These are phyloP conservation scores for Ceratocystiopsis brevicomis DNA, from an alignment of 2,329 filamentous ascomycete genomes.

Conservation along the genomic window DNA sequence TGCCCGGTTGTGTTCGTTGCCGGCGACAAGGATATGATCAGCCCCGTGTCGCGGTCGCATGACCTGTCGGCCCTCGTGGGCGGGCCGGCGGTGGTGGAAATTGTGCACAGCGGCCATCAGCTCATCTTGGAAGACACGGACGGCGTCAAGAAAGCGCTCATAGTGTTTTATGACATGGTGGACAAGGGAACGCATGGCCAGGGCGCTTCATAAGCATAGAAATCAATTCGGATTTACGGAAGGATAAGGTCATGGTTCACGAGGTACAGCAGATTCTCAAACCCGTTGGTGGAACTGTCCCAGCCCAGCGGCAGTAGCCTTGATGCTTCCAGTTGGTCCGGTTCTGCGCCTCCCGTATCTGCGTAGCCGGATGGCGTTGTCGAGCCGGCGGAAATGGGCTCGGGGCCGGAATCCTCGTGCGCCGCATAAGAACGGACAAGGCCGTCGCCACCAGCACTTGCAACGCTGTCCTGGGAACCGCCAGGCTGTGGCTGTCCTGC, in stretches of 20 bases:
- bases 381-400: too few species aligned
- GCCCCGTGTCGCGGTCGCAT: slow-evolving; percentile 12
- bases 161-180: background rate
- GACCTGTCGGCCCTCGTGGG: slow-evolving; percentile 13
- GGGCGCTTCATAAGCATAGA: too few species aligned
- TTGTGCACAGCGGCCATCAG: slow-evolving; percentile 8
- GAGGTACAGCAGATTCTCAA: slow-evolving; percentile 11
- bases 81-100: slow-evolving; percentile 13
- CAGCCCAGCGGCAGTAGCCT: slow-evolving; percentile 7
- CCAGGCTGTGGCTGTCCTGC: too few species aligned
- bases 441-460: too few species aligned
- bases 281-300: slow-evolving; percentile 6
- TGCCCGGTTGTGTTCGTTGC: slow-evolving; percentile 15
- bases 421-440: too few species aligned
- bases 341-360: background rate
- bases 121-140: slow-evolving; percentile 6
- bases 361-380: too few species aligned
- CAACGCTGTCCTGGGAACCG: too few species aligned
- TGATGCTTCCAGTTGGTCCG: slow-evolving; percentile 1
- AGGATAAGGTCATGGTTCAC: slow-evolving; percentile 11
- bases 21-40: slow-evolving; percentile 16
- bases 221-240: too few species aligned
- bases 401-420: too few species aligned
- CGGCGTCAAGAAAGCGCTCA: too few species aligned
- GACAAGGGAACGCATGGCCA: too few species aligned